Evolutionary conservation across 345 rosid species (phyloP), one percentile per base, ranked within the genome.

Genomic region (Mercurialis annua): DNA sequence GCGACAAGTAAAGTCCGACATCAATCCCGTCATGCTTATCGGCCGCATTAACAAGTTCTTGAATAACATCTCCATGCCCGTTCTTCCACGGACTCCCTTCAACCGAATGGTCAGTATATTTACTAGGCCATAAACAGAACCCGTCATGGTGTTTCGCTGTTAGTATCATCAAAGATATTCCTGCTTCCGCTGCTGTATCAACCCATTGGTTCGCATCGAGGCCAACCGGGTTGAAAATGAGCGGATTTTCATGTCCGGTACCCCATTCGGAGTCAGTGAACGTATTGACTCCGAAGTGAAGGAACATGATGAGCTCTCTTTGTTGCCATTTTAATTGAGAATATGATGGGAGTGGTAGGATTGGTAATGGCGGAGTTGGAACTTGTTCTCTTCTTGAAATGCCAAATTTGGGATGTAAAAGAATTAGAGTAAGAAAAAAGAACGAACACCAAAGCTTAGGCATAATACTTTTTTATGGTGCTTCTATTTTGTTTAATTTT

Each of bases 121-220:
- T 85, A 0, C 84, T 77, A 5, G 92, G 96, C 92, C 92, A 89
- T 65, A 89, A 60, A 73, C 96, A 89, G 58, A 89, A 89, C 4
- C 96, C 96, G 8, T 89, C 96, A 30, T 89, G 92, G 78, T 89
- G 96, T 78, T 89, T 89, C 0, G 92, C 96, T 0, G 96, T 89
- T 4, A 86, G 75, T 46, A 89, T 85, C 77, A 89, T 30, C 10
- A 89, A 82, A 12, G 84, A 79, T 27, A 83, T 31, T 15, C 96
- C 86, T 0, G 92, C 87, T 23, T 73, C 90, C 3, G 74, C 73
- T 0, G 96, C 90, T 2, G 77, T 26, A 26, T 49, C 55, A 10
- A 78, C 81, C 96, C 96, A 89, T 67, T 89, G 92, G 57, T 30
- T 53, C 0, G 90, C 70, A 42, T 86, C 11, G 20, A 89, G 82